Evolutionary conservation across 2,329 filamentous ascomycete genomes (phyloP), one percentile per base, ranked within the genome.

Genomic region (Sclerotinia nivalis): DNA sequence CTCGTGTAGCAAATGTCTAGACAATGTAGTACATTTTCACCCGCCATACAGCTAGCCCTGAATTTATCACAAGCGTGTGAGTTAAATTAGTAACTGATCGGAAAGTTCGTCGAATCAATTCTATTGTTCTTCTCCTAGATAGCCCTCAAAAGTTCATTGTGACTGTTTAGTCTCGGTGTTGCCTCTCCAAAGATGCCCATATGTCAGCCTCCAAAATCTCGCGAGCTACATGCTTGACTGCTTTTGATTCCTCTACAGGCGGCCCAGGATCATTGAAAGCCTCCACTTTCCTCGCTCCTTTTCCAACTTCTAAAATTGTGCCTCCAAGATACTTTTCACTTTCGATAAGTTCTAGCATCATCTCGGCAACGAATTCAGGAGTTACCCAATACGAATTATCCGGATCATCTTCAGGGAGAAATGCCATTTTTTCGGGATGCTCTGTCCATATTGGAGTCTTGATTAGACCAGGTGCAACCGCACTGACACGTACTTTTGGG

Each of bases 361-460:
- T 82, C 47, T 79, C 72, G 2, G 83, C 83, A 0, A 84, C 82
- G 56, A 81, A 81, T 1, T 80, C 72, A 0, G 83, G 80, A 0
- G 80, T 81, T 0, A 83, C 79, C 82, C 82, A 84, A 0, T 70
- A 58, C 15, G 68, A 59, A 18, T 72, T 45, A 9, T 82, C 76
- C 0, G 71, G 65, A 37, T 70, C 68, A 6, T 70, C 73, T 54
- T 71, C 9, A 9, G 31, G 18, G 25, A 84, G 71, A 50, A 78
- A 78, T 22, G 74, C 73, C 25, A 83, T 70, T 72, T 83, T 84
- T 72, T 84, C 82, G 0, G 81, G 80, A 49, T 83, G 71, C 1
- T 84, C 83, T 0, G 76, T 80, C 82, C 83, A 84, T 4, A 85
- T 71, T 2, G 83, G 83, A 1, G 84, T 85, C 10, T 77, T 74